Evolutionary conservation across 2,329 filamentous ascomycete genomes (phyloP), one percentile per base, ranked within the genome.

Genomic region (Tetracladium maxilliforme): DNA sequence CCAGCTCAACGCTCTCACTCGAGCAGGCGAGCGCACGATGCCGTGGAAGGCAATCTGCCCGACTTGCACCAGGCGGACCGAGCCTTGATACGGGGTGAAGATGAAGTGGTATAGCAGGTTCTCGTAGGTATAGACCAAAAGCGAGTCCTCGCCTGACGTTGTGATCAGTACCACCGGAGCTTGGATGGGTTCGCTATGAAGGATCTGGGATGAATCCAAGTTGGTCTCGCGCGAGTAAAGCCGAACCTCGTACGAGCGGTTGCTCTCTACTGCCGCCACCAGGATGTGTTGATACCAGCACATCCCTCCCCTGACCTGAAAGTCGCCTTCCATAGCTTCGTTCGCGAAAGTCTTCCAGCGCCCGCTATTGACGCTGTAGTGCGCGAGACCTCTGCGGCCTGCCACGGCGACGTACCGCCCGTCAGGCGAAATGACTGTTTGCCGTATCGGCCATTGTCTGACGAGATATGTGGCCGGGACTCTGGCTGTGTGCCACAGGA

Each of bases 261-360:
- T 80, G 27, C 71, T 74, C 49, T 98, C 90, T n/a, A 94, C 76
- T 4, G 87, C 84, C 19, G 84, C 86, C 28, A 95, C 81, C 11
- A 98, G 61, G 16, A 95, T 80, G 50, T 98, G 87, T 37, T 92
- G 84, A 45, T 92, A 86, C 90, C 90, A 98, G 47, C 87, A 95
- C 86, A 98, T 93, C 6, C 90, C 90, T 24, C 90, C 90, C 33
- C 86, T 66, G 10, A 98, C 82, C 14, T 83, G 72, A 44, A 98
- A 98, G 33, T 86, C 82, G 39, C 86, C 84, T 49, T 95, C 90
- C 42, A 76, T 67, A 16, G 66, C 70, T 14, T 74, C 66, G 39
- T 86, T 83, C 24, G 77, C 66, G 46, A 98, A 98, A 0, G 79
- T 92, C 47, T 92, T 94, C 90, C 90, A 98, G 30, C 90, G 69